Base-by-base conservation (phyloP, 176 grass and related monocot genomes). In the Triticum monococcum region DNA sequence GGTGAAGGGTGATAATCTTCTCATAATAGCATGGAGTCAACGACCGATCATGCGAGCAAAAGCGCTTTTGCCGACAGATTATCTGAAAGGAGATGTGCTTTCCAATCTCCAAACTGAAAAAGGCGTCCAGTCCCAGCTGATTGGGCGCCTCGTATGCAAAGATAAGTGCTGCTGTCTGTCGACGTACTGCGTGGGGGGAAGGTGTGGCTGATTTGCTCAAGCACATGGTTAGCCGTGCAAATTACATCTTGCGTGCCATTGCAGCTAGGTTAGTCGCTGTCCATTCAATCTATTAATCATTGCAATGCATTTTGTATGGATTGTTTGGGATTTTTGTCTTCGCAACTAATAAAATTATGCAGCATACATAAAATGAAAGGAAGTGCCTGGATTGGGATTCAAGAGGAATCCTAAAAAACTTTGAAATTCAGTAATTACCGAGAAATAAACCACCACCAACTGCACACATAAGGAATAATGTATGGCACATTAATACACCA, bases 71-170 rank as follows among this genome's bases (percentile, higher is more conserved):
- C 77, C 77, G 4, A 52, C 69, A 91, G 46, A 32, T 69, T 30
- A 66, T 69, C 50, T 48, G 50, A 88, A 76, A 88, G 85, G 28
- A 40, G 81, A 63, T 69, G 33, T 37, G 35, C 85, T 74, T 87
- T 87, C 56, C 9, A 14, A 82, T 64, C 57, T 77, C 32, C 77
- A 22, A 62, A 10, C 76, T 68, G 76, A 22, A 91, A 85, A 91
- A 28, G 69, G 16, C 52, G 20, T 24, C 11, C 26, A 32, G 38
- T 45, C 10, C 30, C 24, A 57, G 33, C 67, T 84, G 85, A 75
- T 80, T 84, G 76, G 79, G 30, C n/a, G 52, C 52, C 22, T 83
- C 35, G 20, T 13, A 36, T 64, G 50, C 80, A 14, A 74, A 31
- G 16, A 28, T 73, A 57, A 20, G 67, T 43, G 30, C 14, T 64